Evolutionary conservation across 805 yeast genomes (phyloP).

Genomic region (Danielozyma ontarioensis): DNA sequence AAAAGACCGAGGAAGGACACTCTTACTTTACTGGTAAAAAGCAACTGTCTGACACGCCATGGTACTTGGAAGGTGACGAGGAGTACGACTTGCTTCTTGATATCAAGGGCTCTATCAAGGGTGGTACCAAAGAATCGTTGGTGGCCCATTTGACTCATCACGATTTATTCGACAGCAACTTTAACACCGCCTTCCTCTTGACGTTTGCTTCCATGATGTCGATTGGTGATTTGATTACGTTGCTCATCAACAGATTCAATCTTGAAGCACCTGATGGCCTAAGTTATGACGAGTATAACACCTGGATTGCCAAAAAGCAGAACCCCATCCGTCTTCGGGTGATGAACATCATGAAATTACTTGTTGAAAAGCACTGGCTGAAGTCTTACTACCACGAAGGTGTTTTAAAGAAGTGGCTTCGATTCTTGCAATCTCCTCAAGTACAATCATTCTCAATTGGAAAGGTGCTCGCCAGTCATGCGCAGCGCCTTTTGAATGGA

Average conservation of each 20-base stretch:
- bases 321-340: slow-evolving; percentile 63
- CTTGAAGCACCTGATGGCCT: slow-evolving; percentile 83
- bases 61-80: slow-evolving; percentile 69
- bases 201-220: slow-evolving; percentile 74
- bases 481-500: slow-evolving; percentile 23
- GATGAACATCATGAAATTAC: slow-evolving; percentile 57
- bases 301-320: slow-evolving; percentile 71
- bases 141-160: slow-evolving; percentile 80
- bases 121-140: slow-evolving; percentile 76
- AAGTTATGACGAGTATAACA: slow-evolving; percentile 71
- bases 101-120: slow-evolving; percentile 66
- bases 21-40: slow-evolving; percentile 29
- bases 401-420: slow-evolving; percentile 29
- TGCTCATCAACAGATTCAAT: slow-evolving; percentile 60
- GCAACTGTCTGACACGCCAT: slow-evolving; percentile 46
- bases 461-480: slow-evolving; percentile 18
- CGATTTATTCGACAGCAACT: slow-evolving; percentile 53
- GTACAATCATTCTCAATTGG: slow-evolving; percentile 24
- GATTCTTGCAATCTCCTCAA: slow-evolving; percentile 18
- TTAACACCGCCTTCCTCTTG: slow-evolving; percentile 64
- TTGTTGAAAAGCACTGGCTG: slow-evolving; percentile 70
- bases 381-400: slow-evolving; percentile 50
- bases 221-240: slow-evolving; percentile 54
- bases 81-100: slow-evolving; percentile 55
- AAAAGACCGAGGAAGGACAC: slow-evolving; percentile 33